Evolutionary conservation across 148 eudicot species (phyloP), one percentile per base, ranked within the genome.

Genomic region (Fagopyrum esculentum): DNA sequence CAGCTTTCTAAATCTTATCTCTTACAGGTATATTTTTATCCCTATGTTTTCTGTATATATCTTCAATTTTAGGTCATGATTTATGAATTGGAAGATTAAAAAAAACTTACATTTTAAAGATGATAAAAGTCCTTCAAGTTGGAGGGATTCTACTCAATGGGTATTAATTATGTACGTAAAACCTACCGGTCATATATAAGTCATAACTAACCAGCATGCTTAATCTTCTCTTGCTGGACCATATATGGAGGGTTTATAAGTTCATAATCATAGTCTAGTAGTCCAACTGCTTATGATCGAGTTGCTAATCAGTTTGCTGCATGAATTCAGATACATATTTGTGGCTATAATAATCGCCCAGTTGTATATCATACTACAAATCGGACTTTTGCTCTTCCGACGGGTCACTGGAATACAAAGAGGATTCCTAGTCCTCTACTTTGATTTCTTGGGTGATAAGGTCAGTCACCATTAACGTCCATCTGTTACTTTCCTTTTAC

Each of bases 391-490:
- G 46, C 8, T 66, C 16, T 66, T 40, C 43, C 71, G 71, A 11
- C 6, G 40, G 17, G 9, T 66, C 3, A 66, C 71, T 46, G 71
- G 71, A 40, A 6, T 66, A 5, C 12, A 26, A 66, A 66, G 71
- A 9, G 71, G 71, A 13, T 35, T 66, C 15, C 40, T 66, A 47
- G 6, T 15, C 8, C 46, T 16, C 71, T 66, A 66, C 71, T 35
- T 66, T 15, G 71, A 66, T 66, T 66, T 66, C 71, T 0, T 66
- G 6, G 71, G 71, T 35, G 71, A 66, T 17, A 66, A 66, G 47
- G 71, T 66, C 7, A 13, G 45, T 59, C 3, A 0, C 50, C 12
- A 9, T 9, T 9, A 35, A 35, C 40, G 40, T 35, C 40, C 3
- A 35, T 35, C 40, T 35, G 40, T 35, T 35, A 35, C 2, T 35